Evolutionary conservation across 371 early-diverging fungal genomes (phyloP).

Genomic region (Paraphysoderma sedebokerense): DNA sequence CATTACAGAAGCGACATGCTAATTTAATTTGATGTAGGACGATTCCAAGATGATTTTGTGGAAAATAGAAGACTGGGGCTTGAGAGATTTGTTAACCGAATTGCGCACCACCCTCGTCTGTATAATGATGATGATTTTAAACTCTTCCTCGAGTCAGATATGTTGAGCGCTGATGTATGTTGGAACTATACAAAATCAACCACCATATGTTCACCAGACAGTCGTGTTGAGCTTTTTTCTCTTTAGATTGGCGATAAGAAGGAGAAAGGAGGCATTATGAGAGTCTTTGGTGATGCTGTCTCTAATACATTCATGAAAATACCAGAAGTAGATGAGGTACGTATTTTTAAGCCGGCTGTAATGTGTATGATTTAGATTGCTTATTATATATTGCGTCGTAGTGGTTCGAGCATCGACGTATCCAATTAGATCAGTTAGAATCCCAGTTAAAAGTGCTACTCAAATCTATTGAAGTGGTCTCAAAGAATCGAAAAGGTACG

Average conservation of each 20-base stretch:
- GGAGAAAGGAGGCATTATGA: conserved; percentile 33
- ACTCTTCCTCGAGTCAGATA: conserved; percentile 75
- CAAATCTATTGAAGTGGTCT: conserved; percentile 59
- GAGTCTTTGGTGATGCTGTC: conserved; percentile 27
- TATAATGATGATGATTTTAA: conserved; percentile 66
- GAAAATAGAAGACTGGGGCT: conserved; percentile 68
- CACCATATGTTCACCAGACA: conserved; percentile 8
- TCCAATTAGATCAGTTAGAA: conserved; percentile 65
- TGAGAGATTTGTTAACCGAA: conserved; percentile 62
- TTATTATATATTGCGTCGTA: conserved; percentile 9
- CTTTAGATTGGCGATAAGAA: conserved; percentile 21
- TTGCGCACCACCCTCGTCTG: conserved; percentile 65
- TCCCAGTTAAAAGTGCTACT: conserved; percentile 60
- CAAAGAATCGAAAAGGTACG: no score
- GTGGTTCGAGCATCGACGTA: conserved; percentile 62
- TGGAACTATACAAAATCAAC: conserved; percentile 8
- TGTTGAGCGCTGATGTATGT: conserved; percentile 40
- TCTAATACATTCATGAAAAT: conserved; percentile 28
- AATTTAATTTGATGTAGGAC: conserved; percentile 23
- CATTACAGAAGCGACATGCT: not conserved
- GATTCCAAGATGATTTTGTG: conserved; percentile 91
- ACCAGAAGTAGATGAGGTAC: conserved; percentile 25
- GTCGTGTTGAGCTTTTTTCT: not conserved
- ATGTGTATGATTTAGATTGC: not conserved
- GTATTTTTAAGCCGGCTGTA: not conserved